Conservation (phyloP, 257 asterid genomes). For the Solanum etuberosum region DNA sequence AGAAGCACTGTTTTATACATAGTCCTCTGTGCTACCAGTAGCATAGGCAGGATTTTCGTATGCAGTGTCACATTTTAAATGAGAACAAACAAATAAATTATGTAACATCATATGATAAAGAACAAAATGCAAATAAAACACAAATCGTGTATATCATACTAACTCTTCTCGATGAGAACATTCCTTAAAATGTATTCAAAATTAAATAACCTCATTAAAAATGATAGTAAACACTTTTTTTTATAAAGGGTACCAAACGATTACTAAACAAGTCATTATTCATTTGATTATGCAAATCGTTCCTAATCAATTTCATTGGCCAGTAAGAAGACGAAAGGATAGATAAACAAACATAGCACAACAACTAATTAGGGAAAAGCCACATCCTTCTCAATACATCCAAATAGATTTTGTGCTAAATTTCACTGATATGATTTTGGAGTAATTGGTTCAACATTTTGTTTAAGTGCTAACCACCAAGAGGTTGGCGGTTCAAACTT, state of each 20-base stretch:
- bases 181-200: neutral
- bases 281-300: neutral
- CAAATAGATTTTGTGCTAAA: neutral
- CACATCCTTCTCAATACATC: neutral
- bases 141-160: neutral
- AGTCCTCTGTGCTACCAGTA: neutral
- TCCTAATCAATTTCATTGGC: neutral
- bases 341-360: neutral
- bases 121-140: neutral
- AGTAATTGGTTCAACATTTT: neutral
- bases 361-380: neutral
- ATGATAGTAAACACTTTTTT: neutral
- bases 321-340: neutral
- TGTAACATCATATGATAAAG: neutral
- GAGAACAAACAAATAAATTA: neutral
- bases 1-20: neutral
- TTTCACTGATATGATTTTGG: neutral
- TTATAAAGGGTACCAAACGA: neutral
- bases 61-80: neutral
- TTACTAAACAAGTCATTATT: neutral
- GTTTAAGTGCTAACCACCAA: neutral
- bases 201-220: neutral
- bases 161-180: neutral
- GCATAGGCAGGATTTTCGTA: neutral
- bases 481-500: neutral